Conservation (phyloP, 495 filamentous ascomycete genomes). For the Daldinia concentrica region DNA sequence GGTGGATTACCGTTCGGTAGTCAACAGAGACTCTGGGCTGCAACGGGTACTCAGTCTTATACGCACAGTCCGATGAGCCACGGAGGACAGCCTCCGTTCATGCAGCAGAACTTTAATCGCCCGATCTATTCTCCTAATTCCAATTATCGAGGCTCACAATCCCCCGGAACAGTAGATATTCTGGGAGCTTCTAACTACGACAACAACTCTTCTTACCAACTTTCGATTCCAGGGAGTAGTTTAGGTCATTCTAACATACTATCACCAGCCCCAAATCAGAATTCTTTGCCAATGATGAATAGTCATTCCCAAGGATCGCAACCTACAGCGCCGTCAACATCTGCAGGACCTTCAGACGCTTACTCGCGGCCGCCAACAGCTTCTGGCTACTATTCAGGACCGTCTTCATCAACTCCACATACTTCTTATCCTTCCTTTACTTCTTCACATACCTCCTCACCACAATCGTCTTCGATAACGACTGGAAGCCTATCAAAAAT, state of each 20-base stretch:
- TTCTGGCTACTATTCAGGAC: background rate
- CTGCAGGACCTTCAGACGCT: slow-evolving; percentile 66
- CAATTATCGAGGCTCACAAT: slow-evolving; percentile 48
- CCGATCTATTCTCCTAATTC: slow-evolving; percentile 64
- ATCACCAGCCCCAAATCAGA: slow-evolving; percentile 36
- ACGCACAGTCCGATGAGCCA: slow-evolving; percentile 57
- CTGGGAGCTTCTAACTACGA: slow-evolving; percentile 43
- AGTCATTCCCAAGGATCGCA: slow-evolving; percentile 56
- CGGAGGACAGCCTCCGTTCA: slow-evolving; percentile 42
- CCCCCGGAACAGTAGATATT: slow-evolving; percentile 46
- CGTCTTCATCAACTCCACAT: slow-evolving; percentile 70
- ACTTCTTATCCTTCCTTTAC: slow-evolving; percentile 63
- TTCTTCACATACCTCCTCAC: slow-evolving; percentile 60
- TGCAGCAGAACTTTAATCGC: slow-evolving; percentile 51
- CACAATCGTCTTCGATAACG: slow-evolving; percentile 68
- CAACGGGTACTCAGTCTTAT: slow-evolving; percentile 63
- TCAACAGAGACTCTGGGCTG: slow-evolving; percentile 61
- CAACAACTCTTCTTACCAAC: slow-evolving; percentile 47
- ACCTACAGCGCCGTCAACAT: slow-evolving; percentile 66
- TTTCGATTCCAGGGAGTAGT: slow-evolving; percentile 46
- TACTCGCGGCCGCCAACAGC: slow-evolving; percentile 60
- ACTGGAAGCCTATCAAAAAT: slow-evolving; percentile 62
- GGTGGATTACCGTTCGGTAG: slow-evolving; percentile 57
- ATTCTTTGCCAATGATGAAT: slow-evolving; percentile 42
- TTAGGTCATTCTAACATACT: slow-evolving; percentile 43